These are phyloP conservation scores for Ophiostoma perfectum DNA, from an alignment of 2,329 filamentous ascomycete genomes.

Conservation along the genomic window DNA sequence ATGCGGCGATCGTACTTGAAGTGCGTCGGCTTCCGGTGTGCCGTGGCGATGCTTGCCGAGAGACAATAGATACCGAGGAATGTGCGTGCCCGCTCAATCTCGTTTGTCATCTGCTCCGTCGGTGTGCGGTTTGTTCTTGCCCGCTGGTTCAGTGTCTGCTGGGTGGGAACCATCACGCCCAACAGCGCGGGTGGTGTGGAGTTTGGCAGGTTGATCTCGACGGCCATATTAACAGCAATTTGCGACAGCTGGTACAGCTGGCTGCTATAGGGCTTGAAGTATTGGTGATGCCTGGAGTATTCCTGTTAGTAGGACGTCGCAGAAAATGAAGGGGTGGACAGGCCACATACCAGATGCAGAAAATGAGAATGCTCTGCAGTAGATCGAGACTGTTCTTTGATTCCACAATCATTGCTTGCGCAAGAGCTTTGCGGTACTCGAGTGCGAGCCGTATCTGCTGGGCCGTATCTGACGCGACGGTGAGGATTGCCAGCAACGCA, in stretches of 20 bases:
- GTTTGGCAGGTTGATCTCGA: conserved; percentile 25
- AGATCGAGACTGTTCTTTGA: conserved; percentile 25
- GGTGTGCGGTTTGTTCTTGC: background rate
- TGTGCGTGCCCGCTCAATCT: conserved; percentile 26
- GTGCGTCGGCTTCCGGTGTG: conserved; percentile 26
- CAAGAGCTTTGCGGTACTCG: conserved; percentile 27
- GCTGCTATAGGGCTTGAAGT: conserved; percentile 23
- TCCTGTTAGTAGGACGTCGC: background rate
- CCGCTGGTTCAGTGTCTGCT: background rate
- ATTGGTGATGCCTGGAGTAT: conserved; percentile 25
- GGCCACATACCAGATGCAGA: conserved; percentile 26
- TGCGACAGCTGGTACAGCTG: conserved; percentile 29
- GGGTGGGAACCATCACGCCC: background rate
- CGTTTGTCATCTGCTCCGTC: conserved; percentile 19
- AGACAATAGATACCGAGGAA: conserved; percentile 27
- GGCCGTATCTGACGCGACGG: conserved; percentile 17
- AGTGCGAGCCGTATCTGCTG: conserved; percentile 25
- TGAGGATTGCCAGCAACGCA: conserved; percentile 27
- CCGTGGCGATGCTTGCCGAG: conserved; percentile 26
- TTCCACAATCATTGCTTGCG: conserved; percentile 27
- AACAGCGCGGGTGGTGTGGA: background rate
- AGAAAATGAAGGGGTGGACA: background rate
- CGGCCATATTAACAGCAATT: conserved; percentile 26
- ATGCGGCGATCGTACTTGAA: conserved; percentile 25
- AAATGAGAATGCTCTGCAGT: conserved; percentile 28